Evolutionary conservation across 441 rosid species (phyloP).

Genomic region (Hura crepitans): DNA sequence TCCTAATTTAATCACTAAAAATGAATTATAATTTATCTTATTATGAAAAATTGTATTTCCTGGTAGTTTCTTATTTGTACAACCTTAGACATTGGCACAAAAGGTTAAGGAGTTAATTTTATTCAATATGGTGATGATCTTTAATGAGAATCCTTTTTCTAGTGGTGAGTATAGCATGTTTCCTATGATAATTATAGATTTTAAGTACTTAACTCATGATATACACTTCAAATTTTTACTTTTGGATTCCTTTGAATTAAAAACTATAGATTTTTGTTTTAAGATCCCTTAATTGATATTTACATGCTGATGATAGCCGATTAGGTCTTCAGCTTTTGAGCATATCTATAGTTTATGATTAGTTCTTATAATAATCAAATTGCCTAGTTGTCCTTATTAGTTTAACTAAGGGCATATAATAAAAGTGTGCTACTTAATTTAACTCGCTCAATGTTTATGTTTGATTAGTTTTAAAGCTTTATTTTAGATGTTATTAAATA

Average conservation of each 20-base stretch:
- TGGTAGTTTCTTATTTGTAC: conserved; percentile 18
- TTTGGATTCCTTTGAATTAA: conserved; percentile 9
- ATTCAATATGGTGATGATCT: conserved; percentile 66
- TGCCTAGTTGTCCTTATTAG: neutral
- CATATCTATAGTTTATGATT: neutral
- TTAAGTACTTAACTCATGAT: neutral
- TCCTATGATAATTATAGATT: neutral
- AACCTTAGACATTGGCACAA: conserved; percentile 64
- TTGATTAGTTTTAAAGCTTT: neutral
- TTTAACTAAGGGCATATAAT: neutral
- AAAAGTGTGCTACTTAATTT: neutral
- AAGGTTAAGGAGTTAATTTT: conserved; percentile 77
- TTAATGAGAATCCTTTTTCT: conserved; percentile 53
- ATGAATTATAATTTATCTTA: neutral
- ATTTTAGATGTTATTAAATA: no score
- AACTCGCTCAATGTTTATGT: neutral
- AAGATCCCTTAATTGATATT: neutral
- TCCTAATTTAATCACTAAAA: neutral
- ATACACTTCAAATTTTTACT: conserved; percentile 8
- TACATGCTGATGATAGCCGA: neutral
- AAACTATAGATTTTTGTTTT: neutral
- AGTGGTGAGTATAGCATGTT: conserved; percentile 38
- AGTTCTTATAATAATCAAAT: neutral
- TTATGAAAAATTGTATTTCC: conserved; percentile 13
- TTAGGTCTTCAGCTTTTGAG: neutral